These are phyloP conservation scores for Vigna angularis DNA, from an alignment of 306 rosid species.

Conservation along the genomic window DNA sequence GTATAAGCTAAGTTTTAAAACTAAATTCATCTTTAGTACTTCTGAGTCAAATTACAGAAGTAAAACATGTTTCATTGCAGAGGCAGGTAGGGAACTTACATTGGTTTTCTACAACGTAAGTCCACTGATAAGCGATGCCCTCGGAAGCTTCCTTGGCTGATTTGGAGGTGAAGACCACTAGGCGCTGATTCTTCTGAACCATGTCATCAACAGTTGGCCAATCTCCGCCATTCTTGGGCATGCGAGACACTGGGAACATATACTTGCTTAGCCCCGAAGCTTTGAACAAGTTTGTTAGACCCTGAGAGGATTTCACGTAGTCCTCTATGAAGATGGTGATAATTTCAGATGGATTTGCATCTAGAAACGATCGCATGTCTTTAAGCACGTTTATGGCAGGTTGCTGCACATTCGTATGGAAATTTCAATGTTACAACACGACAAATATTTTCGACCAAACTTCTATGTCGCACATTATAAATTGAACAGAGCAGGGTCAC, in stretches of 20 bases:
- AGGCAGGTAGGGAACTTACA: conserved; percentile 56
- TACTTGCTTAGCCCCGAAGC: conserved; percentile 69
- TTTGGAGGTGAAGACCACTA: conserved; percentile 84
- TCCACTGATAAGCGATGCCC: conserved; percentile 87
- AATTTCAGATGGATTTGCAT: conserved; percentile 74
- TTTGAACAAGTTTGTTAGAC: conserved; percentile 73
- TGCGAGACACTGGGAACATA: conserved; percentile 67
- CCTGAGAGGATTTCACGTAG: conserved; percentile 73
- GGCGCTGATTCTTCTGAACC: conserved; percentile 77
- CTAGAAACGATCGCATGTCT: conserved; percentile 70
- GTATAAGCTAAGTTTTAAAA: no score
- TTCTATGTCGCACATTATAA: not conserved
- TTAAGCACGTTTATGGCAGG: conserved; percentile 76
- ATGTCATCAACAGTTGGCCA: conserved; percentile 95
- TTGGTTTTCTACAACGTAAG: conserved; percentile 83
- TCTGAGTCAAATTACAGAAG: not conserved
- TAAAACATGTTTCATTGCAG: not conserved
- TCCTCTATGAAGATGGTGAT: conserved; percentile 92
- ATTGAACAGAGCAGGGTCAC: not conserved
- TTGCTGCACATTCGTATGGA: conserved; percentile 56
- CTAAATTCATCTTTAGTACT: no score
- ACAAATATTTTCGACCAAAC: not conserved
- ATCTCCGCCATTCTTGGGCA: conserved; percentile 77
- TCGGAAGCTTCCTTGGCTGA: conserved; percentile 78
- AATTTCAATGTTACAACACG: conserved; percentile 11